Evolutionary conservation across 495 filamentous ascomycete genomes (phyloP).

Genomic region (Xylaria intraflava): DNA sequence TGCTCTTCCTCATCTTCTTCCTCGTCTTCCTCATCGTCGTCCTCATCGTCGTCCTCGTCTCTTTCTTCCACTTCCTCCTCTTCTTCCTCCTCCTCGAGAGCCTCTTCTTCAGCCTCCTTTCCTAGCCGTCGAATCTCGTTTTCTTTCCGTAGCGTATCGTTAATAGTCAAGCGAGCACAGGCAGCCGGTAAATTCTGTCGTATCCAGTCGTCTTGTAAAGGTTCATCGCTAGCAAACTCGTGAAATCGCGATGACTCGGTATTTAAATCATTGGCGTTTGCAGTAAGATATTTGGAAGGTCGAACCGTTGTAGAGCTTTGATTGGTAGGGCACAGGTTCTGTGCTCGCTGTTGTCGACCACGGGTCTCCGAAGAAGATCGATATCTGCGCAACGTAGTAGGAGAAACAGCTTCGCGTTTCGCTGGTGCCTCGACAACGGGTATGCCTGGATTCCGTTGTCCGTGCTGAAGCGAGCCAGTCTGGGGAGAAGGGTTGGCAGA

Average conservation of each 20-base stretch:
- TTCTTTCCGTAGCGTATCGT: constrained; percentile 86
- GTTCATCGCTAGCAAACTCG: constrained; percentile 80
- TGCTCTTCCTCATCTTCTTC: constrained; percentile 44
- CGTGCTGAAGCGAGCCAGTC: constrained; percentile 15
- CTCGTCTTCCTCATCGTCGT: constrained; percentile 49
- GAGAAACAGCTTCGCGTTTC: constrained; percentile 23
- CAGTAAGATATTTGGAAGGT: constrained; percentile 40
- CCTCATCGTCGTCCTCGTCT: constrained; percentile 38
- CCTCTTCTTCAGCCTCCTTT: constrained; percentile 88
- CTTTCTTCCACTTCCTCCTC: constrained; percentile 50
- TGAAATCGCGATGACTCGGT: constrained; percentile 74
- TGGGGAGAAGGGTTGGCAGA: constrained; percentile 19
- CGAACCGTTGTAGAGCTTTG: constrained; percentile 29
- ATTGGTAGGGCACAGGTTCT: constrained; percentile 31
- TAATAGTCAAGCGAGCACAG: constrained; percentile 68
- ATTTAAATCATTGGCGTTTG: constrained; percentile 51
- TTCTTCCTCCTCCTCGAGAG: constrained; percentile 61
- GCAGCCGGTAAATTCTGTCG: constrained; percentile 53
- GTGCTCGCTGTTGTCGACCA: constrained; percentile 43
- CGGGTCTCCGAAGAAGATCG: constrained; percentile 37
- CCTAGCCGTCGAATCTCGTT: constrained; percentile 78
- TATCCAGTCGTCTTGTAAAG: constrained; percentile 83
- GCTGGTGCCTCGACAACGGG: constrained; percentile 16
- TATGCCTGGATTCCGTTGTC: constrained; percentile 15
- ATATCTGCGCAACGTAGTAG: constrained; percentile 34